Conservation (phyloP, 108 stramenopile genomes). For the Cyclotella baltica region DNA sequence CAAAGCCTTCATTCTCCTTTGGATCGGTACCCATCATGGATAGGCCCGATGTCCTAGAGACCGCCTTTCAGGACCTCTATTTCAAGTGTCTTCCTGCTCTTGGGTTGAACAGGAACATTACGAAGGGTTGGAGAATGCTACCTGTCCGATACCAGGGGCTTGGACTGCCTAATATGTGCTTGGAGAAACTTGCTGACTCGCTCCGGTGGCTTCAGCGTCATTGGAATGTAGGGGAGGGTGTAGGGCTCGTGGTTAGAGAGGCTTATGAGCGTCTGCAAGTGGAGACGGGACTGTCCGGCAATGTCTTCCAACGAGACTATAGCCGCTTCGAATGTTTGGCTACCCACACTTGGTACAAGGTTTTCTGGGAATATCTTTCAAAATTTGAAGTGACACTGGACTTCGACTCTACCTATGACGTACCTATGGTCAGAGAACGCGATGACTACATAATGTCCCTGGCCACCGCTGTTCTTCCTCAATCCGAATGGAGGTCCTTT, state of each 20-base stretch:
- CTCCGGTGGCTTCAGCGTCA: background rate
- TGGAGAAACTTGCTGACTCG: conserved; percentile 4
- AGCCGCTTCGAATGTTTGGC: background rate
- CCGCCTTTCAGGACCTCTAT: background rate
- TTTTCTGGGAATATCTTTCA: background rate
- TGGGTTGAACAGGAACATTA: conserved; percentile 5
- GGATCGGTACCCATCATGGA: background rate
- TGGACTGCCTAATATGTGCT: conserved; percentile 8
- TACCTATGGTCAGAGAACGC: background rate
- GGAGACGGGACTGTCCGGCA: background rate
- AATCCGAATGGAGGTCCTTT: background rate
- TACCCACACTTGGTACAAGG: conserved; percentile 14
- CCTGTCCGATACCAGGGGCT: background rate
- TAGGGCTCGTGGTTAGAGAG: background rate
- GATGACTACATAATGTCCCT: background rate
- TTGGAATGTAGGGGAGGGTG: background rate
- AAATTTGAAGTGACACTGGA: background rate
- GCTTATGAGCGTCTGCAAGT: conserved; percentile 7
- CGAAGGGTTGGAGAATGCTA: conserved; percentile 8
- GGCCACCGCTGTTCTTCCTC: no score
- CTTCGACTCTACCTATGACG: background rate
- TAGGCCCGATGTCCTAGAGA: background rate
- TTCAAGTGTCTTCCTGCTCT: background rate
- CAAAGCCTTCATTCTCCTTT: background rate
- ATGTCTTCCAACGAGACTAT: conserved; percentile 8